These are phyloP conservation scores for Candida cerambycidarum DNA, from an alignment of 805 yeast genomes.

Conservation along the genomic window DNA sequence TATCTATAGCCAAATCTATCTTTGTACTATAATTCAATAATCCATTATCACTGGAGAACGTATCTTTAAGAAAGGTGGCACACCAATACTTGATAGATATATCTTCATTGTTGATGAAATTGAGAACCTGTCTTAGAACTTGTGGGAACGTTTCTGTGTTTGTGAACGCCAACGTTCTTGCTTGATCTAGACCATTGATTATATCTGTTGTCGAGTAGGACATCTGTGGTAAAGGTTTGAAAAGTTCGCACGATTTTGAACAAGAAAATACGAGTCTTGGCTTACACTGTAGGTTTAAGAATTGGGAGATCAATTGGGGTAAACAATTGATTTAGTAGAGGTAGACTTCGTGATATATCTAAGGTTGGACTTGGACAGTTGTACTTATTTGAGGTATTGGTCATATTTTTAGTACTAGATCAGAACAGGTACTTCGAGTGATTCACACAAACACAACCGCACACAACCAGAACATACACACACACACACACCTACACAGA, in stretches of 20 bases:
- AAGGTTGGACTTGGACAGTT: too few species aligned
- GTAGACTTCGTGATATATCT: too few species aligned
- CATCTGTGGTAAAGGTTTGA: not conserved
- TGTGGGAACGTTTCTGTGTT: conserved; percentile 35
- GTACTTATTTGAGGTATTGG: too few species aligned
- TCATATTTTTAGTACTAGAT: too few species aligned
- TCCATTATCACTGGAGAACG: conserved; percentile 30
- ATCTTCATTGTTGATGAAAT: conserved; percentile 36
- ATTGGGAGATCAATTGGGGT: too few species aligned
- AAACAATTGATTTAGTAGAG: too few species aligned
- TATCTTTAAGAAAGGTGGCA: conserved; percentile 36
- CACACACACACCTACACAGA: too few species aligned
- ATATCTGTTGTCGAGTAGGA: conserved; percentile 19
- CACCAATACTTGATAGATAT: conserved; percentile 41
- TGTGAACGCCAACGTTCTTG: conserved; percentile 33
- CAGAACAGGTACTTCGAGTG: too few species aligned
- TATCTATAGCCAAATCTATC: conserved; percentile 41
- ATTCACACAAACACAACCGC: too few species aligned
- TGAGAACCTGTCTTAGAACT: conserved; percentile 44
- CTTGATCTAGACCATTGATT: conserved; percentile 36
- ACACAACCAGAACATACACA: too few species aligned
- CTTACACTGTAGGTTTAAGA: too few species aligned
- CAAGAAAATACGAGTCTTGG: not conserved
- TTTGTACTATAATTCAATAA: conserved; percentile 26
- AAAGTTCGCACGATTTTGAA: not conserved